A percentile compares a stretch with the other conserved stretches of the same genome.
Conservation (phyloP, 2,329 filamentous ascomycete genomes). For the Fusarium sterilihyphosum region DNA sequence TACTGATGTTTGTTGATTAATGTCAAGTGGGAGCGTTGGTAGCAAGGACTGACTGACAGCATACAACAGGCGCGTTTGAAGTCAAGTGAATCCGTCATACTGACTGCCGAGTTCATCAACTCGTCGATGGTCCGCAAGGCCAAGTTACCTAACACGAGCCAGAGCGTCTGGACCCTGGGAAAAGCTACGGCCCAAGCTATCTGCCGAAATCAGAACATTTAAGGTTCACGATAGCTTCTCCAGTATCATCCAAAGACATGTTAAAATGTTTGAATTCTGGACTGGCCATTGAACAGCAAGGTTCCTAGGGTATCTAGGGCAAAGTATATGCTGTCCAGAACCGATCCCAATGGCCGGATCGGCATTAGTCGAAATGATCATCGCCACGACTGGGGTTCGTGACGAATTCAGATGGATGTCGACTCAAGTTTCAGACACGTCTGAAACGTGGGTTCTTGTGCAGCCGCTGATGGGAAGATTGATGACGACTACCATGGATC, state of each 20-base stretch:
- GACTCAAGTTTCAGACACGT: constrained; percentile 27
- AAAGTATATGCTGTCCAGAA: background rate
- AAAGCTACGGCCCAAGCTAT: background rate
- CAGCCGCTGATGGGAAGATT: constrained; percentile 4
- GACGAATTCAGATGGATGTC: constrained; percentile 14
- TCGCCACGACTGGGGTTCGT: constrained; percentile 8
- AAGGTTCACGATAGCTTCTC: background rate
- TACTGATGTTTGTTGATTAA: background rate
- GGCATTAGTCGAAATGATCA: background rate
- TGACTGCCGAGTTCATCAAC: background rate
- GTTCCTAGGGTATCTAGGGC: background rate
- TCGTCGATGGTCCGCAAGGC: background rate
- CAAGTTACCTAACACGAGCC: background rate
- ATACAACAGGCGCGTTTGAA: background rate
- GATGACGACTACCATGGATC: constrained; percentile 10
- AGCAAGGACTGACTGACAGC: background rate
- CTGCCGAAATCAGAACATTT: background rate
- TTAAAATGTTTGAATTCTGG: background rate
- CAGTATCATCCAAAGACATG: background rate
- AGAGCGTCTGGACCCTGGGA: background rate
- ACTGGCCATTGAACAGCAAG: background rate
- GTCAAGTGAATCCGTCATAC: background rate
- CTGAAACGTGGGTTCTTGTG: constrained; percentile 23
- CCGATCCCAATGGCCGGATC: background rate
- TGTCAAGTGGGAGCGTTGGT: background rate